Percentiles rank a stretch among this genome's conserved stretches.
These are phyloP conservation scores for Tieghemostelium lacteum DNA, from an alignment of 78 protist genomes.

Conservation along the genomic window DNA sequence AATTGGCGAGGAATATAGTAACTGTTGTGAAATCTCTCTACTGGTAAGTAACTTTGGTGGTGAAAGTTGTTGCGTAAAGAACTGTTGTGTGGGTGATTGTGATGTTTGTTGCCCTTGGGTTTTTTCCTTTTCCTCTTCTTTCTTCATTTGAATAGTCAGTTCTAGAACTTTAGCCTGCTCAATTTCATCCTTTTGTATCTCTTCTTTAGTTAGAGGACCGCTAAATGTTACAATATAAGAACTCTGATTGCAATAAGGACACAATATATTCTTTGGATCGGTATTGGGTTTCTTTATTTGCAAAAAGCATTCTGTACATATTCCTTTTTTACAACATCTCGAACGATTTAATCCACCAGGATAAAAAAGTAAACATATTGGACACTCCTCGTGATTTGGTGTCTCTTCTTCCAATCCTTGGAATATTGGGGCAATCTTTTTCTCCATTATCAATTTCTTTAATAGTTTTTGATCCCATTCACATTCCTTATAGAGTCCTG, in stretches of 20 bases:
- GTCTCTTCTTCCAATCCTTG: conserved; percentile 25
- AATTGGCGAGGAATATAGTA: conserved; percentile 9
- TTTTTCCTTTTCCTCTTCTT: conserved; percentile 67
- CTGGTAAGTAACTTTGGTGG: conserved; percentile 29
- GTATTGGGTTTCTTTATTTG: conserved; percentile 59
- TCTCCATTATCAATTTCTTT: conserved; percentile 37
- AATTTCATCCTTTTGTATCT: conserved; percentile 52
- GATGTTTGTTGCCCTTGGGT: not conserved
- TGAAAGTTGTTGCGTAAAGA: conserved; percentile 15
- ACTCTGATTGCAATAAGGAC: conserved; percentile 77
- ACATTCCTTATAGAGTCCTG: conserved; percentile 68
- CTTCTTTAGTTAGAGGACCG: conserved; percentile 64
- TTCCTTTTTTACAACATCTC: conserved; percentile 76
- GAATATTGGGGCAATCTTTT: conserved; percentile 47
- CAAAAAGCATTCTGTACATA: conserved; percentile 74
- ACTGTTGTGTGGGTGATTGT: conserved; percentile 37
- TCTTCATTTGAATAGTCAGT: conserved; percentile 65
- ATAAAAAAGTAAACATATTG: conserved; percentile 63
- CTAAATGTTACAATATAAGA: conserved; percentile 43
- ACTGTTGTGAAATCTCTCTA: conserved; percentile 1
- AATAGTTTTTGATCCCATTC: conserved; percentile 70
- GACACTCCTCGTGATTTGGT: conserved; percentile 66
- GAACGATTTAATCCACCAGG: conserved; percentile 66
- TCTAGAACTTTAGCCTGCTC: conserved; percentile 69
- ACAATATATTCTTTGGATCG: conserved; percentile 5